Evolutionary conservation across 345 rosid species (phyloP), one percentile per base, ranked within the genome.

Genomic region (Gossypium sturtianum): DNA sequence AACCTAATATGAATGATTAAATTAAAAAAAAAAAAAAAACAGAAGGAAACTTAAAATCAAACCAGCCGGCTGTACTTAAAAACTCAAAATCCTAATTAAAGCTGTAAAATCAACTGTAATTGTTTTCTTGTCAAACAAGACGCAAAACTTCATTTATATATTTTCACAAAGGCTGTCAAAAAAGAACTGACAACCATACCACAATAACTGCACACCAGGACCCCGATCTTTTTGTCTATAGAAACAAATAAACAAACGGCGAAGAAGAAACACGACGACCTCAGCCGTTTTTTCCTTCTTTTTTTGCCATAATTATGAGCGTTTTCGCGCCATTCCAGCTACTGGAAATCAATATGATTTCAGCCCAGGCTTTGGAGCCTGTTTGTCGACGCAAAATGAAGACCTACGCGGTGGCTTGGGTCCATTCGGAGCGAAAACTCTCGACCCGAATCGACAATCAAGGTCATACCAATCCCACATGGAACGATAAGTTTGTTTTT

Each of bases 351-450:
- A 58, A 58, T 23, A 23, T 58, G 62, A 58, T 58, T 11, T 58
- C 62, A 0, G 62, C 62, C 13, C 62, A 58, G 2, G 62, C 22
- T 23, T 58, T 58, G 34, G 62, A 58, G 34, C 62, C 62, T 2
- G 13, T 22, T 20, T 12, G 34, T 58, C 62, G 62, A 1, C 34
- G 34, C 34, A 58, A 58, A 22, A 58, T 58, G 62, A 22, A 22
- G n/a, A 58, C 62, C 34, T 58, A 58, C 62, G 62, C 62, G 13
- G 62, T 58, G 62, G 62, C 62, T 3, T 58, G 62, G 62, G 62
- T 58, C n/a, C 62, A 58, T 22, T 58, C 62, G 1, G 62, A 58
- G 3, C 62, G 62, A 58, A 58, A 58, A 58, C 62, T 58, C 6
- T 23, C 34, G 0, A 58, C 62, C 34, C 29, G 62, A 23, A 58